Evolutionary conservation across 2,329 filamentous ascomycete genomes (phyloP).

Genomic region (Alternaria alternata): DNA sequence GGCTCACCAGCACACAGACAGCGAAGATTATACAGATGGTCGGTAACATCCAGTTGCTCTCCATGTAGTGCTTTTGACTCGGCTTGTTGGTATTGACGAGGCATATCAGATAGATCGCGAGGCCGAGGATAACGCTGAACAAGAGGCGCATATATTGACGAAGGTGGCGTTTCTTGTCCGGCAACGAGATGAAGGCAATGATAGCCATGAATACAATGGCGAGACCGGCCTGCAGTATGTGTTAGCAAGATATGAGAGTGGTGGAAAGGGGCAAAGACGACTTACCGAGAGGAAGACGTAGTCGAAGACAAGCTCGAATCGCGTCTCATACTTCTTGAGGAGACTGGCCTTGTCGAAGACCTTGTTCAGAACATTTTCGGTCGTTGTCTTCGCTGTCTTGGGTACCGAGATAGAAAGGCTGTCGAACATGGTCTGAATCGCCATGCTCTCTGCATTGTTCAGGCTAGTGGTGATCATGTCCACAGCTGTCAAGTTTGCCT

Average conservation of each 20-base stretch:
- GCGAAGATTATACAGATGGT: conserved; percentile 39
- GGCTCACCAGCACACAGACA: conserved; percentile 33
- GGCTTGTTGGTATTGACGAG: conserved; percentile 26
- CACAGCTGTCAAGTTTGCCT: conserved; percentile 23
- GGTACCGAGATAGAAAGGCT: conserved; percentile 29
- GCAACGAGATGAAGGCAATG: conserved; percentile 40
- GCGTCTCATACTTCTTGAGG: conserved; percentile 18
- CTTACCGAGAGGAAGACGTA: conserved; percentile 23
- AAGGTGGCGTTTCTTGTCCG: conserved; percentile 25
- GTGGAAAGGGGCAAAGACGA: not conserved
- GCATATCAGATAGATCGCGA: conserved; percentile 35
- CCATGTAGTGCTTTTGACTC: conserved; percentile 25
- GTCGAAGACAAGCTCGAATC: conserved; percentile 37
- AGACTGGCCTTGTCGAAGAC: conserved; percentile 3
- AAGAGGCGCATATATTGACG: conserved; percentile 31
- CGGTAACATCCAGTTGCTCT: conserved; percentile 43
- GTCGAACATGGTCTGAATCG: conserved; percentile 34
- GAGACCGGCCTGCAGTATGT: conserved; percentile 30
- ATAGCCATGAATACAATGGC: conserved; percentile 33
- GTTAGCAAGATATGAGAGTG: conserved; percentile 29
- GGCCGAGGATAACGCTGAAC: conserved; percentile 29
- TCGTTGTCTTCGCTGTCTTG: conserved; percentile 21
- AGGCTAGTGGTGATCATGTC: not conserved
- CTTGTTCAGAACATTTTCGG: conserved; percentile 1
- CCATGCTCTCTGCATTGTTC: conserved; percentile 5